Conservation (phyloP, 73 alveolate species). For the Paramecium pentaurelia region DNA sequence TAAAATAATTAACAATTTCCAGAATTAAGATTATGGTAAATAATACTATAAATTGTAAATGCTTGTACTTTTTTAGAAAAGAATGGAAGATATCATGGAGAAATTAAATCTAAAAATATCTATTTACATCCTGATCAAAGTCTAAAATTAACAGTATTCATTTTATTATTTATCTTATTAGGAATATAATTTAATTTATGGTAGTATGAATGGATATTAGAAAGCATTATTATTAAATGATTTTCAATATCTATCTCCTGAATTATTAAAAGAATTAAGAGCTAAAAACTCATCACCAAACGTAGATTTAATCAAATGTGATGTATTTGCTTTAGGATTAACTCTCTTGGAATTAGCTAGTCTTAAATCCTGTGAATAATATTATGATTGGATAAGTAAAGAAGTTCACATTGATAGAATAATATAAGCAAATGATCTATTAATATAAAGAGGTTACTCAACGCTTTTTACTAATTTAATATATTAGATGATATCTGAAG, state of each 20-base stretch:
- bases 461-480: not conserved
- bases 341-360: not conserved
- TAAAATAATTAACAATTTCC: not conserved
- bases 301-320: not conserved
- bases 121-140: not conserved
- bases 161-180: not conserved
- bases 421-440: not conserved
- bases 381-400: constrained; percentile 23
- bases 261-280: not conserved
- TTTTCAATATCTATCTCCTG: not conserved
- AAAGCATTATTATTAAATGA: not conserved
- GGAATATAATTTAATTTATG: not conserved
- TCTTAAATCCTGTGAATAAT: not conserved
- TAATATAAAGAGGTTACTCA: not conserved
- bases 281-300: not conserved
- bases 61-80: not conserved
- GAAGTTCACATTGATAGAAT: not conserved
- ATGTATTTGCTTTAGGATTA: constrained; percentile 20
- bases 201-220: not conserved
- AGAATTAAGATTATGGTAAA: constrained; percentile 27
- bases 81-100: constrained; percentile 15
- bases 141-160: not conserved
- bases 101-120: not conserved
- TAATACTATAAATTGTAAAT: not conserved
- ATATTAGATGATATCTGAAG: constrained; percentile 1